Conservation (phyloP, 345 rosid genomes). For the Angophora floribunda region DNA sequence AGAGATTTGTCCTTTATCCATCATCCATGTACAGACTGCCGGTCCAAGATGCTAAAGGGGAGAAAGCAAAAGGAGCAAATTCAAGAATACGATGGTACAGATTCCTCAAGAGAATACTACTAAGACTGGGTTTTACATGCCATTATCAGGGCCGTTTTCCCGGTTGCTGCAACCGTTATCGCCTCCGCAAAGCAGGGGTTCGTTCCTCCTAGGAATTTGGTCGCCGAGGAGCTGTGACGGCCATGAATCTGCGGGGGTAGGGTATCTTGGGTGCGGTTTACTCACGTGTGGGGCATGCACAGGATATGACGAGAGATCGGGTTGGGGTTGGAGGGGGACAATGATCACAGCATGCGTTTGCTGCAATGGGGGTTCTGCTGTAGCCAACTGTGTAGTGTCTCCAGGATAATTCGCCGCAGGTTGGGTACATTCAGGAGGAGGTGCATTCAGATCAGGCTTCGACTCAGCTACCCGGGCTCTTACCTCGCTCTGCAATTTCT, state of each 20-base stretch:
- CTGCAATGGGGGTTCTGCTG: conserved; percentile 25
- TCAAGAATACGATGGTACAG: background rate
- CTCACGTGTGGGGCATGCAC: conserved; percentile 30
- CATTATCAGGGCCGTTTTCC: conserved; percentile 4
- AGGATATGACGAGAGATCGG: conserved; percentile 32
- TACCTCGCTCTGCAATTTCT: conserved; percentile 38
- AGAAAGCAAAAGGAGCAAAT: background rate
- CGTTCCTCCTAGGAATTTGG: conserved; percentile 10
- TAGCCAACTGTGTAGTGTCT: background rate
- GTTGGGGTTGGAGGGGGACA: conserved; percentile 45
- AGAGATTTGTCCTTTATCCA: background rate
- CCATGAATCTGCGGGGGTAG: conserved; percentile 70
- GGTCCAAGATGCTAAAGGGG: background rate
- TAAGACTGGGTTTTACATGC: background rate
- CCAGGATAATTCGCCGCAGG: conserved; percentile 17
- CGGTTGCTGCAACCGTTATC: conserved; percentile 1
- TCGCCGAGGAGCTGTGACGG: conserved; percentile 65
- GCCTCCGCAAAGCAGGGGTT: background rate
- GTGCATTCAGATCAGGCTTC: conserved; percentile 52
- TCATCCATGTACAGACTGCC: background rate
- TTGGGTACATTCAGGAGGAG: conserved; percentile 35
- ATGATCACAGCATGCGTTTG: conserved; percentile 51
- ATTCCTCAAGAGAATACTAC: background rate
- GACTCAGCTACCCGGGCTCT: conserved; percentile 27
- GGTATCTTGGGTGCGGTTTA: conserved; percentile 90